Percentiles rank a stretch among this genome's conserved stretches.
These are phyloP conservation scores for Malus sylvestris DNA, from an alignment of 306 rosid genomes.

Conservation along the genomic window DNA sequence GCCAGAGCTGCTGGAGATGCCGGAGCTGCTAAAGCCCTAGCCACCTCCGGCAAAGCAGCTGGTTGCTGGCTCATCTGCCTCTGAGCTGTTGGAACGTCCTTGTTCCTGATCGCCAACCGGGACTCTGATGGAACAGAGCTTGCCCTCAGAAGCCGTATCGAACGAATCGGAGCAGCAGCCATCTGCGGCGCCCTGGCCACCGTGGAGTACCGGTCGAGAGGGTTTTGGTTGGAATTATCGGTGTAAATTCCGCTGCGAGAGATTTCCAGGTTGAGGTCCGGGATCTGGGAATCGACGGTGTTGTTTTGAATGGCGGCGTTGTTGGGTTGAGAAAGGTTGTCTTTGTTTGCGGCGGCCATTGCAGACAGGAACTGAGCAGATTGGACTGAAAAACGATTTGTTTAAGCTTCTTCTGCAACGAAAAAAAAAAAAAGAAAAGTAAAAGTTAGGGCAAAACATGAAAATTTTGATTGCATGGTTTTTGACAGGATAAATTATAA, in stretches of 20 bases:
- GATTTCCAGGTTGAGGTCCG: constrained; percentile 37
- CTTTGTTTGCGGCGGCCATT: background rate
- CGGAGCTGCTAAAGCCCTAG: background rate
- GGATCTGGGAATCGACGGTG: constrained; percentile 1
- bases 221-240: background rate
- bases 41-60: constrained; percentile 7
- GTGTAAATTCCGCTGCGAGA: constrained; percentile 22
- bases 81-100: constrained; percentile 16
- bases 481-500: background rate
- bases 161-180: background rate
- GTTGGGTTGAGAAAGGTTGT: background rate
- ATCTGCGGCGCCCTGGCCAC: constrained; percentile 6
- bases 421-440: background rate
- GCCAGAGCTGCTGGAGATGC: background rate
- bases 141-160: constrained; percentile 13
- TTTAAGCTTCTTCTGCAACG: background rate
- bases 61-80: constrained; percentile 22
- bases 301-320: background rate
- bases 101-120: constrained; percentile 7
- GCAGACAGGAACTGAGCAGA: background rate
- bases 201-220: constrained; percentile 18
- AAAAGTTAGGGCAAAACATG: background rate
- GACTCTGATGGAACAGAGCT: constrained; percentile 26
- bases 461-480: background rate
- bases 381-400: background rate